These are phyloP conservation scores for Nemania serpens DNA, from an alignment of 2,329 filamentous ascomycete species.

Conservation along the genomic window DNA sequence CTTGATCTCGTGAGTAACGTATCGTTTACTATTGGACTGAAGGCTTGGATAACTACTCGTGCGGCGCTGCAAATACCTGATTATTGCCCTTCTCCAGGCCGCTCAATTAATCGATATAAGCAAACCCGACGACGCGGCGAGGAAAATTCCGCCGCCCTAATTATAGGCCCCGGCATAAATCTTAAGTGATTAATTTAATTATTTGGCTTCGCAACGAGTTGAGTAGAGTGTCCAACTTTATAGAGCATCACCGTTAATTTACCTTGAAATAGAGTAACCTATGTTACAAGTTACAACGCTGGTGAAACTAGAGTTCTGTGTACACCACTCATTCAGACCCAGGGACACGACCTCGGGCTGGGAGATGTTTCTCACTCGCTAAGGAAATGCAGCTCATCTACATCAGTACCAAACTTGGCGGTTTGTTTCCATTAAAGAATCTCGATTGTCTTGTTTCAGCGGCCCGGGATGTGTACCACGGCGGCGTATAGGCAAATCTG, in stretches of 20 bases:
- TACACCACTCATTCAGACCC: neutral
- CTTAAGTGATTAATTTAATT: neutral
- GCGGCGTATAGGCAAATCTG: slow-evolving; percentile 19
- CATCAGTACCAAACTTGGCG: neutral
- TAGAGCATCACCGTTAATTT: neutral
- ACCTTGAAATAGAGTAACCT: neutral
- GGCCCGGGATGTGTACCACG: slow-evolving; percentile 11
- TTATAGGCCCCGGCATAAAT: too few species aligned
- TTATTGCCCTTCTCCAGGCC: too few species aligned
- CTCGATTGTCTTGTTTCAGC: slow-evolving; percentile 19
- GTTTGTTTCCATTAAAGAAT: slow-evolving; percentile 1
- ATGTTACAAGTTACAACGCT: neutral
- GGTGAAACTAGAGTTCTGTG: neutral
- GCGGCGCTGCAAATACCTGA: too few species aligned
- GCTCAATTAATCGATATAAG: too few species aligned
- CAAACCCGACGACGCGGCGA: neutral
- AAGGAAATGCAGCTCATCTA: neutral
- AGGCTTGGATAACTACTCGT: too few species aligned
- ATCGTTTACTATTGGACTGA: too few species aligned
- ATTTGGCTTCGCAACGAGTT: neutral
- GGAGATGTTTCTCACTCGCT: slow-evolving; percentile 2
- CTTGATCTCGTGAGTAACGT: too few species aligned
- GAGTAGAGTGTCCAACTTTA: neutral
- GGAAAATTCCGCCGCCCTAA: neutral
- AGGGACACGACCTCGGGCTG: slow-evolving; percentile 16